phyloP scores from a whole-genome alignment of 345 rosid species.

The Populus deltoides region DNA sequence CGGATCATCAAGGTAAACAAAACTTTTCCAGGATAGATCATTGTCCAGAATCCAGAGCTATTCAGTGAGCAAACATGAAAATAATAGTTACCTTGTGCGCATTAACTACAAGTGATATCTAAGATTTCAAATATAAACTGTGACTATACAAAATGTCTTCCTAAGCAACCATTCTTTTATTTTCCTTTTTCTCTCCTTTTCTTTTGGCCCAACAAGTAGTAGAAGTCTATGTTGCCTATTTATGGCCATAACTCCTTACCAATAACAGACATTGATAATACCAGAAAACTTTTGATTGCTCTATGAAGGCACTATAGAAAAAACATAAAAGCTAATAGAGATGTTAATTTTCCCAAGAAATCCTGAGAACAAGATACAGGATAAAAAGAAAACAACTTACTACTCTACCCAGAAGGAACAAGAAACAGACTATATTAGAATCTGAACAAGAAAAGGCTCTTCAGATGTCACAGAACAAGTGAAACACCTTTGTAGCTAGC shows the following conservation, averaged over 20 bases:
- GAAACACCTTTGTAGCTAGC: slow-evolving; percentile 81
- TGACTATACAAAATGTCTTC: neutral
- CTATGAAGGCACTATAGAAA: neutral
- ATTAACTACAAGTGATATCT: neutral
- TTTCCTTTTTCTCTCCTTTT: too few relatives aligned
- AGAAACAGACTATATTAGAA: neutral
- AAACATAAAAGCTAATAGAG: neutral
- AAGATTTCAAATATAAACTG: neutral
- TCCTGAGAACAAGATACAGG: neutral
- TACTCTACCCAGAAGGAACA: neutral
- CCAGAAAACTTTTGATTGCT: neutral
- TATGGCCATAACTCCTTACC: too few relatives aligned
- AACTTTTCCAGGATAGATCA: neutral
- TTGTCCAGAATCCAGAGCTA: neutral
- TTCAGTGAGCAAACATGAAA: neutral
- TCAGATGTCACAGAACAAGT: neutral
- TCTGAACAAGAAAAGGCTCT: neutral
- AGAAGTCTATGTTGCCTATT: too few relatives aligned
- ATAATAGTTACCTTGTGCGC: too few relatives aligned
- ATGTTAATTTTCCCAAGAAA: neutral
- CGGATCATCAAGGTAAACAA: neutral
- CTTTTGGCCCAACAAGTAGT: too few relatives aligned
- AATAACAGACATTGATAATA: too few relatives aligned
- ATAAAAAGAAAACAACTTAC: neutral
- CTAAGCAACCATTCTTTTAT: too few relatives aligned